phyloP scores from a whole-genome alignment of 2,329 filamentous ascomycete species.

The Monosporascus sp. region DNA sequence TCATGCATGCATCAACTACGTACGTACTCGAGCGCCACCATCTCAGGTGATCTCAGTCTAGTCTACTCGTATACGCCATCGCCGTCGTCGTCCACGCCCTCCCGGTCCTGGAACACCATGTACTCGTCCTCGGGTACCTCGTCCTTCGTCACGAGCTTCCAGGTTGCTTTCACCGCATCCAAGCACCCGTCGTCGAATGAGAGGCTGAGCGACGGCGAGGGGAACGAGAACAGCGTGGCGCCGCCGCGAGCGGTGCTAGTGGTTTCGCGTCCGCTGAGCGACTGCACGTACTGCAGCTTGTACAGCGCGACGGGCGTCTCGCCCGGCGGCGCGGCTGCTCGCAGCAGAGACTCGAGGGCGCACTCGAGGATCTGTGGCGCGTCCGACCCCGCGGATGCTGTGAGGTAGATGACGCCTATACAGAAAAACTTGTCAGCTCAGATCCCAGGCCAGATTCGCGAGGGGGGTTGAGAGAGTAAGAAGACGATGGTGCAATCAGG shows the following conservation, averaged over 20 bases:
- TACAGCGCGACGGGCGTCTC: slow-evolving; percentile 37
- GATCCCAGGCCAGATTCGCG: background rate
- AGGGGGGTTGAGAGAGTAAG: slow-evolving; percentile 10
- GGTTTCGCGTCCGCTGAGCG: slow-evolving; percentile 21
- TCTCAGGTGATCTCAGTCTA: too few relatives aligned
- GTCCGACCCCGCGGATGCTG: slow-evolving; percentile 29
- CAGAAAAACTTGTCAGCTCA: slow-evolving; percentile 11
- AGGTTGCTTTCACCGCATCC: slow-evolving; percentile 62
- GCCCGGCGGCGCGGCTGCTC: slow-evolving; percentile 20
- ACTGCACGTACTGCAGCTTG: slow-evolving; percentile 53
- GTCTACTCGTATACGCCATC: slow-evolving; percentile 47
- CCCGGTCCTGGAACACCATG: slow-evolving; percentile 74
- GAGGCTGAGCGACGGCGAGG: slow-evolving; percentile 57
- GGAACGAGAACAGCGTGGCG: slow-evolving; percentile 47
- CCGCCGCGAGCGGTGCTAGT: slow-evolving; percentile 31
- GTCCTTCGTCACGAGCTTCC: slow-evolving; percentile 58
- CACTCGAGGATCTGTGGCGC: slow-evolving; percentile 34
- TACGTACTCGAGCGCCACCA: too few relatives aligned
- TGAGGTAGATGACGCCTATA: slow-evolving; percentile 33
- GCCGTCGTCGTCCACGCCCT: slow-evolving; percentile 52
- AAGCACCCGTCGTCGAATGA: slow-evolving; percentile 70
- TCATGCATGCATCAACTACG: too few relatives aligned
- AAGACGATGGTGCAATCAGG: slow-evolving; percentile 58
- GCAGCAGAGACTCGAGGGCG: slow-evolving; percentile 39
- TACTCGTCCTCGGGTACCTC: slow-evolving; percentile 53